phyloP scores from a whole-genome alignment of 2,329 filamentous ascomycete species.

The Fusarium nisikadoi region DNA sequence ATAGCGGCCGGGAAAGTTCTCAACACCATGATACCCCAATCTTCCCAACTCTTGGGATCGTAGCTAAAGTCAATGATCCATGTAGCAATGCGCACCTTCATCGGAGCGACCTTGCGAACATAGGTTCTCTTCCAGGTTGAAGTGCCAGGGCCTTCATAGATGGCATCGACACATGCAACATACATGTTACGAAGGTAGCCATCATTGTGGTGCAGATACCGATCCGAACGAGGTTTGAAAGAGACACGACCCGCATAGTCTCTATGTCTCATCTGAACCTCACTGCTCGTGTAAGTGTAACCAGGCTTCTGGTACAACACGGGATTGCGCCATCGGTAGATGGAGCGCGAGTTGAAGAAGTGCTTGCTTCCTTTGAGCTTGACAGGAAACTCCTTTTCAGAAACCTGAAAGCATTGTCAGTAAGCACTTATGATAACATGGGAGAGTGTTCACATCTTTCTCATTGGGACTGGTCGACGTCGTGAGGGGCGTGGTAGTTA shows the following conservation, averaged over 20 bases:
- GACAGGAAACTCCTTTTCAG: constrained; percentile 42
- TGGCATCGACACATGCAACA: constrained; percentile 40
- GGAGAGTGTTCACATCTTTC: constrained; percentile 31
- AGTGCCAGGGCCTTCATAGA: constrained; percentile 39
- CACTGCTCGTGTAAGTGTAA: constrained; percentile 29
- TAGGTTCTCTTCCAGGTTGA: constrained; percentile 46
- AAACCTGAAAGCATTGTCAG: constrained; percentile 27
- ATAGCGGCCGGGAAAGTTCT: constrained; percentile 41
- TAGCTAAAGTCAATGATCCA: constrained; percentile 45
- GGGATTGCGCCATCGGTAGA: constrained; percentile 38
- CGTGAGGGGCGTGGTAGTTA: constrained; percentile 26
- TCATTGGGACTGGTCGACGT: constrained; percentile 16
- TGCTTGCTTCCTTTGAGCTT: constrained; percentile 39
- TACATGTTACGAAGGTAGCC: constrained; percentile 44
- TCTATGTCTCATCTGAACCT: constrained; percentile 34
- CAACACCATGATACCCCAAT: constrained; percentile 41
- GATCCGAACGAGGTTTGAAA: constrained; percentile 38
- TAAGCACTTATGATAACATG: background rate
- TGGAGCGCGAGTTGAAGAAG: constrained; percentile 37
- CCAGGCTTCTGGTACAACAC: constrained; percentile 39
- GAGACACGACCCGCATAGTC: constrained; percentile 40
- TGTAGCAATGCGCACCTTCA: constrained; percentile 43
- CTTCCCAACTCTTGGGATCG: constrained; percentile 42
- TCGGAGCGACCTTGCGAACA: constrained; percentile 41
- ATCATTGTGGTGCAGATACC: constrained; percentile 42